These are phyloP conservation scores for Asterella californica DNA, from an alignment of 225 moss, liverwort and hornwort species.

Conservation along the genomic window DNA sequence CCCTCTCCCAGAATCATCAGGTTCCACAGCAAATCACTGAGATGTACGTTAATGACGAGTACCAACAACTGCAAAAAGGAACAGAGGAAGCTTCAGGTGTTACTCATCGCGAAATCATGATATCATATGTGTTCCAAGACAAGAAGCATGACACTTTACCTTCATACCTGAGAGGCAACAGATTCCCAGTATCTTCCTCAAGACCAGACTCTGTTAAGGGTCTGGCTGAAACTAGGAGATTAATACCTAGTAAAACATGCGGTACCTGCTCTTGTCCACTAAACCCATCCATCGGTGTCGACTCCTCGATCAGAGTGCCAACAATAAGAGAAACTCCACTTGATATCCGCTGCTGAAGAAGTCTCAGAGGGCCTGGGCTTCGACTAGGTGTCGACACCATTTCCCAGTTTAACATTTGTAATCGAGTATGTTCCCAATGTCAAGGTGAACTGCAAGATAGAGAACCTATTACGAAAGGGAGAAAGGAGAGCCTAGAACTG, in stretches of 20 bases:
- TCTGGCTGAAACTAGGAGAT: background rate
- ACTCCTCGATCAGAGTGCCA: constrained; percentile 66
- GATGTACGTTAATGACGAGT: constrained; percentile 64
- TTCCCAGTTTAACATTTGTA: constrained; percentile 33
- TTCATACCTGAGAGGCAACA: background rate
- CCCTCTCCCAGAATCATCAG: constrained; percentile 74
- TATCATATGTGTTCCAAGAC: background rate
- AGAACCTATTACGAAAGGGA: background rate
- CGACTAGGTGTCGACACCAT: constrained; percentile 42
- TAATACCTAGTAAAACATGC: background rate
- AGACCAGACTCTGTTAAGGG: background rate
- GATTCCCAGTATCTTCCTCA: background rate
- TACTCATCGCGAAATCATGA: background rate
- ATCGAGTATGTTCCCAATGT: constrained; percentile 31
- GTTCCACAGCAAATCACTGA: constrained; percentile 70
- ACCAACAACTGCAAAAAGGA: constrained; percentile 45
- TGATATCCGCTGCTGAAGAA: constrained; percentile 57
- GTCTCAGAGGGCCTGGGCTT: constrained; percentile 64
- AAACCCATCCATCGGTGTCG: constrained; percentile 38
- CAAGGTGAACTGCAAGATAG: constrained; percentile 13
- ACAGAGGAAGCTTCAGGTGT: background rate
- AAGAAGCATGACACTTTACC: background rate
- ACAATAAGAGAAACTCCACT: constrained; percentile 55
- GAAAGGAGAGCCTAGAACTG: background rate
- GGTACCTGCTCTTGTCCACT: constrained; percentile 60